These are phyloP conservation scores for Tulasnella sp. DNA, from an alignment of 768 basidiomycete species.

Conservation along the genomic window DNA sequence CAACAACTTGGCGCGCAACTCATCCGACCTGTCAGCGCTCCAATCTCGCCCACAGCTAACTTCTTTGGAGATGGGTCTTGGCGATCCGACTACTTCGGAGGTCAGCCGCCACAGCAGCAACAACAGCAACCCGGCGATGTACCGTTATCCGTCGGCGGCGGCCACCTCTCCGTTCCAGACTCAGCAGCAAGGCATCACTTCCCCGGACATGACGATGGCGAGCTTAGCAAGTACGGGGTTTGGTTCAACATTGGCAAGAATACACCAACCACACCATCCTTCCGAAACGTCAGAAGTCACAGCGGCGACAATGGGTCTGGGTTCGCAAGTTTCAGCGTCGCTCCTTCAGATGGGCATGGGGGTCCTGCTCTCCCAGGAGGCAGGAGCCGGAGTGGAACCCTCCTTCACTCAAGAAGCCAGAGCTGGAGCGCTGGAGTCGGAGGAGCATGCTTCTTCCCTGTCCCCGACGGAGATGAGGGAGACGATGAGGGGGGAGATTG, in stretches of 20 bases:
- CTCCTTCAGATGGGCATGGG: neutral
- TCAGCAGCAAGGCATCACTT: slow-evolving; percentile 3
- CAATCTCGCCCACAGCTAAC: slow-evolving; percentile 9
- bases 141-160: too few relatives aligned
- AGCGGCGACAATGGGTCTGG: neutral
- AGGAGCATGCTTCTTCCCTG: neutral
- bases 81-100: neutral
- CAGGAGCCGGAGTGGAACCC: slow-evolving; percentile 11
- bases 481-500: slow-evolving; percentile 11
- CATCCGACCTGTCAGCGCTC: slow-evolving; percentile 9
- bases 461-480: neutral
- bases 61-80: neutral
- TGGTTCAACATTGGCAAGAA: slow-evolving; percentile 15
- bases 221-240: slow-evolving; percentile 6
- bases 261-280: slow-evolving; percentile 13
- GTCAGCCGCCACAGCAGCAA: neutral
- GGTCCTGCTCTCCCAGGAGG: neutral
- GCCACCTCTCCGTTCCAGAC: neutral
- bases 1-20: slow-evolving; percentile 1
- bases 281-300: slow-evolving; percentile 6
- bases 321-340: neutral
- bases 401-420: slow-evolving; percentile 8
- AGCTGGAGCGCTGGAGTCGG: slow-evolving; percentile 8
- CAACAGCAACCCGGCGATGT: neutral
- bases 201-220: slow-evolving; percentile 3